Evolutionary conservation across 1,284 basidiomycete genomes (phyloP), one percentile per base, ranked within the genome.

Genomic region (Bothia castanella): DNA sequence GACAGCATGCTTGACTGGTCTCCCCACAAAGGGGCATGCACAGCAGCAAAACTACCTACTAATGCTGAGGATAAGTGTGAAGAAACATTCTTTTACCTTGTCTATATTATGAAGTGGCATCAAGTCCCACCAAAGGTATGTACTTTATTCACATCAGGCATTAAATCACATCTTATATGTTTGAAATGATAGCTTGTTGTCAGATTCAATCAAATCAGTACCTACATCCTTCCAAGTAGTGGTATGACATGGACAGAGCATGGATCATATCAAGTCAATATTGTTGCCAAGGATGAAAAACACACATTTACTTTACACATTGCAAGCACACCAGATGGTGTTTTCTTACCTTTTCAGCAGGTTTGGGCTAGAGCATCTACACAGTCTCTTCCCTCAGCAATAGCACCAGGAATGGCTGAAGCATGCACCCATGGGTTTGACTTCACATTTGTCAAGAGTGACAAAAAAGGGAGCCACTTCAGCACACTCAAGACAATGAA

Each of bases 291-390:
- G 10, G 61, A 70, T 23, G 59, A 70, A 47, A 71, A 70, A 38
- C 53, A 51, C 2, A 62, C 66, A 1, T 70, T 58, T 44, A 68
- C 63, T 6, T 39, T 70, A 2, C 38, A 61, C n/a, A 59, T 70
- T 0, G 55, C 61, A 0, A 64, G 58, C 30, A 61, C 61, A 1
- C 43, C 59, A 1, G 45, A 49, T 9, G 62, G 67, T 2, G 52
- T 54, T 14, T 51, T 69, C 19, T 54, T 69, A n/a, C 67, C 67
- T 3, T 65, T 68, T 37, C 67, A 71, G 45, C 56, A 59, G 3
- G 53, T 70, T 16, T 70, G 63, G 62, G 20, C 12, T 8, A 67
- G 67, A 0, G 42, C 53, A 19, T 55, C 60, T 0, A 10, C 43
- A 11, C 10, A 19, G 2, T 66, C 60, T 0, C 36, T 63, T 1